These are phyloP conservation scores for Quercus lobata DNA, from an alignment of 331 rosid genomes.

Conservation along the genomic window DNA sequence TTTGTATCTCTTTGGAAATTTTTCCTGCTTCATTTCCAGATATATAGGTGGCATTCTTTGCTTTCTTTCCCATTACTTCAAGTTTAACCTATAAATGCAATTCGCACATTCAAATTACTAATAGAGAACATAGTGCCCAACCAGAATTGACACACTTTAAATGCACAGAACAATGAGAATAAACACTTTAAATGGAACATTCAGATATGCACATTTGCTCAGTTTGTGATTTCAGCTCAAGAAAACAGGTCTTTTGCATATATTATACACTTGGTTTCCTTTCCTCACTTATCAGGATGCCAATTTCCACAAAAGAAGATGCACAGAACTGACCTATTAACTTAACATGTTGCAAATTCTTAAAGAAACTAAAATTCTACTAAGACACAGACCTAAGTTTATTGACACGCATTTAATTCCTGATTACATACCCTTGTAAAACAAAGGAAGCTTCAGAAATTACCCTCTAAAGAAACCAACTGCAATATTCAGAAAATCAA, in stretches of 20 bases:
- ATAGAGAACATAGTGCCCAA: background rate
- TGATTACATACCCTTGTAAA: background rate
- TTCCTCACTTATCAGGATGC: background rate
- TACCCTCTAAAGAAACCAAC: too few relatives aligned
- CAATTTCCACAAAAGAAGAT: background rate
- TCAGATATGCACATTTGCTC: background rate
- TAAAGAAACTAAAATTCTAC: background rate
- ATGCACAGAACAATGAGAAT: background rate
- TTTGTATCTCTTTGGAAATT: constrained; percentile 95
- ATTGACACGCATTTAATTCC: background rate
- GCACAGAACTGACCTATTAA: background rate
- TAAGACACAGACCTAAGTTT: background rate
- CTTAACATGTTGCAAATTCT: background rate
- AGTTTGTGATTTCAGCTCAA: background rate
- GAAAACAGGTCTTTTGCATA: background rate
- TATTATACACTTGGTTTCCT: background rate
- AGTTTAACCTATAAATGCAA: constrained; percentile 67
- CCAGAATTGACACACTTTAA: background rate
- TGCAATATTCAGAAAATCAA: too few relatives aligned
- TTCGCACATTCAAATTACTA: background rate
- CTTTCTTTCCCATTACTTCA: constrained; percentile 99
- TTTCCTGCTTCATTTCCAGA: constrained; percentile 97
- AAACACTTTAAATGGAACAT: background rate
- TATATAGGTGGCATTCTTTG: constrained; percentile 89
- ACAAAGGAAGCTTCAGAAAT: too few relatives aligned